phyloP scores from a whole-genome alignment of 257 asterid genomes.

The Avicennia marina region DNA sequence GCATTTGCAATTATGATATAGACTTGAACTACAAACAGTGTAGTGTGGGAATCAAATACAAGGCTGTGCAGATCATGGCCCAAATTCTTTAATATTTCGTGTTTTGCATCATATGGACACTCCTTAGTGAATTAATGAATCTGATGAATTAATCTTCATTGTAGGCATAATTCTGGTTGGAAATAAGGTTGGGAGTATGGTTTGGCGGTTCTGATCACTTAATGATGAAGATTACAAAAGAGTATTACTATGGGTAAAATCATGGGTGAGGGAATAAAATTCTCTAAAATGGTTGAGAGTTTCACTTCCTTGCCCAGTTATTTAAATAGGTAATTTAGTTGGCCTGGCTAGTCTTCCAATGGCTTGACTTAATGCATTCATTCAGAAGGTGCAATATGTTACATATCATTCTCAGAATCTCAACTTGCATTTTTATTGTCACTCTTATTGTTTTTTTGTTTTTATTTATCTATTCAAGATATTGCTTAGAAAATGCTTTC shows the following conservation, averaged over 20 bases:
- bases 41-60: not conserved
- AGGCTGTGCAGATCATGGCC: not conserved
- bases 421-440: not conserved
- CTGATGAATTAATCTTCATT: not conserved
- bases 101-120: not conserved
- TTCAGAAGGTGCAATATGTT: not conserved
- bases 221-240: not conserved
- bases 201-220: not conserved
- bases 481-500: not conserved
- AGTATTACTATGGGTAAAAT: not conserved
- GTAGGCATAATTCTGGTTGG: not conserved
- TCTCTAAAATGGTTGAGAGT: not conserved
- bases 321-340: not conserved
- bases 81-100: not conserved
- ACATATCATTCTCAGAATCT: not conserved
- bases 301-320: conserved; percentile 5
- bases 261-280: not conserved
- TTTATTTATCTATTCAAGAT: not conserved
- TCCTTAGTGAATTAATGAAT: not conserved
- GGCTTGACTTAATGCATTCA: not conserved
- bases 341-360: not conserved
- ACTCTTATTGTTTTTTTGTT: not conserved
- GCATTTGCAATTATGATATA: not conserved
- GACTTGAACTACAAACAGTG: conserved; percentile 2
- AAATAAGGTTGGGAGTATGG: not conserved